phyloP scores from a whole-genome alignment of 768 basidiomycete species.

The Hortiboletus flavorubellus region DNA sequence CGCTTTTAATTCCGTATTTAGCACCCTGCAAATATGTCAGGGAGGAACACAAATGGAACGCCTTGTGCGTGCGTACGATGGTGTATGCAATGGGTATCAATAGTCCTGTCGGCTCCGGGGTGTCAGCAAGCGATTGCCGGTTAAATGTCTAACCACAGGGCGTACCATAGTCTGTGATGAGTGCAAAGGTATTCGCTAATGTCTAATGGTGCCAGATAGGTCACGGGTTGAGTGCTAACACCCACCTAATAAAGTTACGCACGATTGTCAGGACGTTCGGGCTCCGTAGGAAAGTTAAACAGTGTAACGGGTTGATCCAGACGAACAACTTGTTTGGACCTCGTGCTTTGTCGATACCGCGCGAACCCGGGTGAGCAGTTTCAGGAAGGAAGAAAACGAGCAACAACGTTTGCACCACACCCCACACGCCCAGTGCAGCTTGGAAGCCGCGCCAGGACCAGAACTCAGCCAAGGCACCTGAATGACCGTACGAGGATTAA shows the following conservation, averaged over 20 bases:
- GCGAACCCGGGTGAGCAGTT: constrained; percentile 57
- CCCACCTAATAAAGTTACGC: constrained; percentile 20
- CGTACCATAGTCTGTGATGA: constrained; percentile 34
- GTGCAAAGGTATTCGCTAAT: constrained; percentile 34
- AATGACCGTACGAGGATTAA: background rate
- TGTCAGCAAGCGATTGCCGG: background rate
- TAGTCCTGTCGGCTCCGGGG: constrained; percentile 29
- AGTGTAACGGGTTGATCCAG: constrained; percentile 56
- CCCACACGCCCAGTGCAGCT: constrained; percentile 38
- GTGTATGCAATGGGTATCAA: constrained; percentile 64
- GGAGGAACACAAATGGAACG: background rate
- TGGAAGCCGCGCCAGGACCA: constrained; percentile 67
- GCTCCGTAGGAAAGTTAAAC: constrained; percentile 49
- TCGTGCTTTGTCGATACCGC: constrained; percentile 48
- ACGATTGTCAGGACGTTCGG: constrained; percentile 58
- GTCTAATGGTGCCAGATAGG: constrained; percentile 30
- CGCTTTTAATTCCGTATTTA: constrained; percentile 22
- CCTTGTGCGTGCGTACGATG: constrained; percentile 40
- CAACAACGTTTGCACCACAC: constrained; percentile 36
- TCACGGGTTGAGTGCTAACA: background rate
- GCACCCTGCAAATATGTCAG: constrained; percentile 40
- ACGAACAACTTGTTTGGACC: constrained; percentile 30
- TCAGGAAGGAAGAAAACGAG: constrained; percentile 54
- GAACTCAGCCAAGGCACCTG: constrained; percentile 52
- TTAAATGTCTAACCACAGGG: constrained; percentile 3